Evolutionary conservation across 176 grass and related monocot genomes (phyloP).

Genomic region (Bromus sterilis): DNA sequence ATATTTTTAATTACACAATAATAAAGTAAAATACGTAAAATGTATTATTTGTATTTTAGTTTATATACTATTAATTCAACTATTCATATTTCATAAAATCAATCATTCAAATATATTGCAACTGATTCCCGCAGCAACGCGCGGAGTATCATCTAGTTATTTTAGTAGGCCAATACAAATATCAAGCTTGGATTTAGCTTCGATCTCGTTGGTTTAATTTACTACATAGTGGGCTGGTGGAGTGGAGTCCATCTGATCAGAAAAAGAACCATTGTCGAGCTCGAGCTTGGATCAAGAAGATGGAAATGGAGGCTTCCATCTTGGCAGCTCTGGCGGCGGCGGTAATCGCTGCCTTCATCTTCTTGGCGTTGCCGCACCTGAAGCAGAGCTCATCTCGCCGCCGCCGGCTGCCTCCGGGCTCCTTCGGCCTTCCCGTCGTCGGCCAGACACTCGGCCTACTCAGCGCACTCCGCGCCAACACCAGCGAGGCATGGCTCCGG

Average conservation of each 20-base stretch:
- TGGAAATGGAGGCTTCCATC: neutral
- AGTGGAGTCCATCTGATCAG: too few species aligned
- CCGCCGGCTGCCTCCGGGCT: neutral
- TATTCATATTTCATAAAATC: too few species aligned
- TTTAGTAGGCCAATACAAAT: neutral
- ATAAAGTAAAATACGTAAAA: too few species aligned
- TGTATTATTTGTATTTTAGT: too few species aligned
- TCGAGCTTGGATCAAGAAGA: neutral
- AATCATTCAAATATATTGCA: too few species aligned
- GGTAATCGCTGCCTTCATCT: neutral
- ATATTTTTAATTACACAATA: too few species aligned
- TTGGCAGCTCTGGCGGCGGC: neutral
- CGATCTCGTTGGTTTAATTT: neutral
- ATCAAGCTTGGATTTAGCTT: neutral
- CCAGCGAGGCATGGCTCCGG: constrained; percentile 26
- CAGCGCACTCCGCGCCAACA: constrained; percentile 26
- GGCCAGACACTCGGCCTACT: constrained; percentile 25
- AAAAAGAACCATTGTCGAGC: neutral
- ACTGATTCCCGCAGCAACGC: too few species aligned
- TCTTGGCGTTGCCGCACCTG: neutral
- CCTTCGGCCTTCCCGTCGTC: constrained; percentile 13
- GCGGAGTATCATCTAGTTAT: too few species aligned
- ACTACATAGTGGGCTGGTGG: too few species aligned
- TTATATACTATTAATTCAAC: too few species aligned
- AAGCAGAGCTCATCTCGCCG: neutral